Base-by-base conservation (phyloP, 257 asterid species). In the Forsythia suspensa region DNA sequence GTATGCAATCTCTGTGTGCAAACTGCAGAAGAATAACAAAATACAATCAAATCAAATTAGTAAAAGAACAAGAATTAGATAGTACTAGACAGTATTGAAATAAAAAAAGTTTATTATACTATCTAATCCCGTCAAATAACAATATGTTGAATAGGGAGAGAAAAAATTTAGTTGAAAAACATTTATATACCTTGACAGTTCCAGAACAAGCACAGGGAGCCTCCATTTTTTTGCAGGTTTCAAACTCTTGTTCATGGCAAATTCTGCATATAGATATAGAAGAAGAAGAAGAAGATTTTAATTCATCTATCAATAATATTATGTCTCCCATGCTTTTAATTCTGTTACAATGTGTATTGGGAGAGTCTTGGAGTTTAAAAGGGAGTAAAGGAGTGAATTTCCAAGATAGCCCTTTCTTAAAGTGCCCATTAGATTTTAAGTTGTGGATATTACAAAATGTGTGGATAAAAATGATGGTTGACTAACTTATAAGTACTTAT, bases 191-290 rank as follows among this genome's bases (percentile, higher is more conserved):
- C 96, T 95, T 90, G 12, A 89, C 90, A 82, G 97, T 93, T 18
- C 99, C 99, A 42, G 99, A 91, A 82, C 99, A 93, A 81, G 93
- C 88, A 59, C 99, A 95, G 36, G 99, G 99, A 69, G 90, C 75
- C 74, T 91, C 96, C 63, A 92, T 81, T 39, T 29, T 86, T 51
- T 80, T 86, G 61, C 82, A 85, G 91, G 93, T 87, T 80, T 89
- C 95, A 11, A 87, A 85, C 61, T 91, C 97, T 73, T 89, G 90
- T 73, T 93, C 99, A 39, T 93, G 96, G 86, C 99, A 95, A 51
- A 95, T 93, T 89, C 98, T 89, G 83, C 99, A 95, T 6, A 90
- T 77, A 8, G 78, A 79, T 61, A 74, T 46, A 38, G 85, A 77
- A 38, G 55, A 18, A 38, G 85, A 77, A 38, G 55, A 18, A 3